phyloP scores from a whole-genome alignment of 176 grass and related monocot genomes.

The Neostapfia colusana region DNA sequence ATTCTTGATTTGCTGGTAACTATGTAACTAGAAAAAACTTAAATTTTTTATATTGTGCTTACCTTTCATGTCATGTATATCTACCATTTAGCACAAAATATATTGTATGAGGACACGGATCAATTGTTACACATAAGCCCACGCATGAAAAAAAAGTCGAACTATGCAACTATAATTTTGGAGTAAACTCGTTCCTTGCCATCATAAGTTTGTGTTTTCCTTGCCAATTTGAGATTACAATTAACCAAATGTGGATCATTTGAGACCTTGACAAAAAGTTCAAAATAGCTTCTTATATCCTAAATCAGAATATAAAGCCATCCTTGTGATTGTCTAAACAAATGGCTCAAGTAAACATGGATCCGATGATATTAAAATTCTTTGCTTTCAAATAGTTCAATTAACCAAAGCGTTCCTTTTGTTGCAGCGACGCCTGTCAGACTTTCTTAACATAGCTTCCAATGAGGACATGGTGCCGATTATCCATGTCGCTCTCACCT shows the following conservation, averaged over 20 bases:
- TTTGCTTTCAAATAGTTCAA: background rate
- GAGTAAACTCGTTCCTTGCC: too few relatives aligned
- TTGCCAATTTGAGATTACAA: background rate
- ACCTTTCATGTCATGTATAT: too few relatives aligned
- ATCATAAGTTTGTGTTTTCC: too few relatives aligned
- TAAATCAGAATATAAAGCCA: background rate
- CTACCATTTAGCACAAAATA: background rate
- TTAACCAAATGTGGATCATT: background rate
- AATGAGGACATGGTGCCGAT: slow-evolving; percentile 63
- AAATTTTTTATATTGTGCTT: background rate
- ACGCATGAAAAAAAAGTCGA: background rate
- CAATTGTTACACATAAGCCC: background rate
- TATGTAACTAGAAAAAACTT: background rate
- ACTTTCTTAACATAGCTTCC: slow-evolving; percentile 54
- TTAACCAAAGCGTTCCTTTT: slow-evolving; percentile 21
- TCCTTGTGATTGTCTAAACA: background rate
- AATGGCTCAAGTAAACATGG: background rate
- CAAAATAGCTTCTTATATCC: background rate
- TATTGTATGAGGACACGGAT: background rate
- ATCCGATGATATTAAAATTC: background rate
- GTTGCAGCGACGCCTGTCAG: slow-evolving; percentile 58
- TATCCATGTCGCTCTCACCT: slow-evolving; percentile 47
- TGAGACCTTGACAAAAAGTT: background rate
- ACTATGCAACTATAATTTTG: background rate
- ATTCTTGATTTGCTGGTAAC: background rate